phyloP scores from a whole-genome alignment of 2,329 filamentous ascomycete species.

The Colletotrichum somersetense region DNA sequence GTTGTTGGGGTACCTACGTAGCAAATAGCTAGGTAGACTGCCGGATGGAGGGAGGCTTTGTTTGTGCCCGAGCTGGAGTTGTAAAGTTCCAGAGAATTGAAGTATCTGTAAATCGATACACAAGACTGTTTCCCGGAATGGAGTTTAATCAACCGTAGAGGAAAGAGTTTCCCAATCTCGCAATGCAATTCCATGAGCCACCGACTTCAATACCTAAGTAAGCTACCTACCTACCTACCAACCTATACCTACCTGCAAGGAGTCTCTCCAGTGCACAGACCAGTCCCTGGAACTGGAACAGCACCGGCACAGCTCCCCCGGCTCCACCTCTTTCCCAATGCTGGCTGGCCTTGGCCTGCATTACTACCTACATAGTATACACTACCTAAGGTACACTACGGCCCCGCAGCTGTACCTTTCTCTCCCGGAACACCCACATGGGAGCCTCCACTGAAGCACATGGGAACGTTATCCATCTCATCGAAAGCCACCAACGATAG shows the following conservation, averaged over 20 bases:
- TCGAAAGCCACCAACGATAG: slow-evolving; percentile 7
- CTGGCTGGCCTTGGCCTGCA: not conserved
- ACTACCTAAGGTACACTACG: not conserved
- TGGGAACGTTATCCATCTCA: slow-evolving; percentile 2
- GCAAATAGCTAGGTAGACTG: too few species aligned
- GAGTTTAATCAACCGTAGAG: not conserved
- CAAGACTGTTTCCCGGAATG: not conserved
- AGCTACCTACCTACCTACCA: too few species aligned
- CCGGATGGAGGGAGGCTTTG: not conserved
- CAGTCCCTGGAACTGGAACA: not conserved
- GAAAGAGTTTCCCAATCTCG: not conserved
- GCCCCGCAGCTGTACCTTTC: slow-evolving; percentile 12
- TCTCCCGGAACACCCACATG: slow-evolving; percentile 1
- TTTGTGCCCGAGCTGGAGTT: not conserved
- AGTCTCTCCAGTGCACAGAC: slow-evolving; percentile 9
- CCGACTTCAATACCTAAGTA: not conserved
- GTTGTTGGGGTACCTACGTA: too few species aligned
- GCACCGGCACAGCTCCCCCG: not conserved
- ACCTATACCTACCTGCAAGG: not conserved
- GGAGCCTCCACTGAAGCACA: slow-evolving; percentile 15
- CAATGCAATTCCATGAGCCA: not conserved
- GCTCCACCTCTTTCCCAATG: slow-evolving; percentile 2
- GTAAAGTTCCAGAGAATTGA: not conserved
- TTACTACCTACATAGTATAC: not conserved
- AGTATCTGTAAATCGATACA: not conserved